A percentile compares a stretch with the other conserved stretches of the same genome.
These are phyloP conservation scores for Streptanthus diversifolius DNA, from an alignment of 345 rosid genomes.

Conservation along the genomic window DNA sequence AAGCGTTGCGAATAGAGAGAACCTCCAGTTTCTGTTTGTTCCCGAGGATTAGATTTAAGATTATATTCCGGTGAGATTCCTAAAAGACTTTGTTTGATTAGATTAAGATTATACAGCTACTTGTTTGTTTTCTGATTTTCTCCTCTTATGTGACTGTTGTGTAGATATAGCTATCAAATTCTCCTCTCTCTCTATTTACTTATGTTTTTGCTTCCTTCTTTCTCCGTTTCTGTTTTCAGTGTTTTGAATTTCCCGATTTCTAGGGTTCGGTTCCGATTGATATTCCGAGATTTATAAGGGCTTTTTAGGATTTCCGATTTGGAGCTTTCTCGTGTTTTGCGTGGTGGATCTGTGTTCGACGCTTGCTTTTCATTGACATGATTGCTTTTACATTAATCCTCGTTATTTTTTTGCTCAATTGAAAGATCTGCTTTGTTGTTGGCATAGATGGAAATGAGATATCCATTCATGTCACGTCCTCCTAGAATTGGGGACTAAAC, in stretches of 20 bases:
- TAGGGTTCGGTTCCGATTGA: slow-evolving; percentile 40
- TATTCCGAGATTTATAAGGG: slow-evolving; percentile 35
- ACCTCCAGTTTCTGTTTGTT: slow-evolving; percentile 19
- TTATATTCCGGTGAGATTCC: slow-evolving; percentile 50
- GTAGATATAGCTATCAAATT: slow-evolving; percentile 22
- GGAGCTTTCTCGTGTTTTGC: slow-evolving; percentile 21
- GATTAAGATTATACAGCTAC: slow-evolving; percentile 40
- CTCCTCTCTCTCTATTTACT: not conserved
- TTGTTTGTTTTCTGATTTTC: not conserved
- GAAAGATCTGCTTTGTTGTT: slow-evolving; percentile 4
- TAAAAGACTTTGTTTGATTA: slow-evolving; percentile 43
- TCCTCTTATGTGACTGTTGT: slow-evolving; percentile 15
- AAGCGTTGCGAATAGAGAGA: slow-evolving; percentile 22
- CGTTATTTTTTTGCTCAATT: not conserved
- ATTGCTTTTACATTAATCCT: slow-evolving; percentile 9
- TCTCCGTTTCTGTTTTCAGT: slow-evolving; percentile 18
- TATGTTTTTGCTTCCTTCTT: slow-evolving; percentile 18
- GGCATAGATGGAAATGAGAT: not conserved
- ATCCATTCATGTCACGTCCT: not conserved
- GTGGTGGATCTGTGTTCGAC: slow-evolving; percentile 53
- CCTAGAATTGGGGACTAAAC: not conserved
- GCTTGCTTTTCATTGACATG: slow-evolving; percentile 12
- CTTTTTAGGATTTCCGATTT: slow-evolving; percentile 36
- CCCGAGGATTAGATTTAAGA: slow-evolving; percentile 34
- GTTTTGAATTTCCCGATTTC: slow-evolving; percentile 15